Conservation (phyloP, 2,329 filamentous ascomycete genomes). For the Biscogniauxia sp. region DNA sequence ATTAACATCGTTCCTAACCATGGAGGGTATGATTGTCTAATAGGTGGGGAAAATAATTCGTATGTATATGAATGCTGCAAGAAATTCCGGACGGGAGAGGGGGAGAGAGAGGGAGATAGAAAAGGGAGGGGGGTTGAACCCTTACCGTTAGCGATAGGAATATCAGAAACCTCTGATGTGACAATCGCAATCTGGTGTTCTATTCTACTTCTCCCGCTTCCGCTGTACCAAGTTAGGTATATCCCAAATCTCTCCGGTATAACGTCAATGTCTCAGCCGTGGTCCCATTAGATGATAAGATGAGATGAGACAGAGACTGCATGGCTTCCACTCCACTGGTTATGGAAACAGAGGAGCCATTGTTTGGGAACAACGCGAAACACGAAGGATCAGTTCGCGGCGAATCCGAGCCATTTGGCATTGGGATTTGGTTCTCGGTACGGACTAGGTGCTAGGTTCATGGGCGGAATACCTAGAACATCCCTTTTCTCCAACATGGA, state of each 20-base stretch:
- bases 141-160: no score
- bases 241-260: not conserved
- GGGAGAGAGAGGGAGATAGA: no score
- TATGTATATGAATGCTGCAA: no score
- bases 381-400: not conserved
- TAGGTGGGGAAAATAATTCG: no score
- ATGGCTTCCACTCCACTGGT: not conserved
- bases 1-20: no score
- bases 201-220: not conserved
- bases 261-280: not conserved
- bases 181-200: no score
- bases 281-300: not conserved
- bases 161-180: no score
- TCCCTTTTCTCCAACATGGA: not conserved
- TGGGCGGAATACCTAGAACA: not conserved
- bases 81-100: no score
- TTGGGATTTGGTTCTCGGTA: not conserved
- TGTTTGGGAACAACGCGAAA: not conserved
- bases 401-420: not conserved
- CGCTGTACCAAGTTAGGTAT: not conserved
- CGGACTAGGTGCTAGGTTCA: not conserved
- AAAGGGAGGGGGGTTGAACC: no score
- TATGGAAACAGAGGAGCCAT: not conserved
- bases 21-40: no score
- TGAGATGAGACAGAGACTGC: not conserved